A percentile compares a stretch with the other conserved stretches of the same genome.
phyloP scores from a whole-genome alignment of 1,139 yeast genomes.

The Scheffersomyces stambukii region DNA sequence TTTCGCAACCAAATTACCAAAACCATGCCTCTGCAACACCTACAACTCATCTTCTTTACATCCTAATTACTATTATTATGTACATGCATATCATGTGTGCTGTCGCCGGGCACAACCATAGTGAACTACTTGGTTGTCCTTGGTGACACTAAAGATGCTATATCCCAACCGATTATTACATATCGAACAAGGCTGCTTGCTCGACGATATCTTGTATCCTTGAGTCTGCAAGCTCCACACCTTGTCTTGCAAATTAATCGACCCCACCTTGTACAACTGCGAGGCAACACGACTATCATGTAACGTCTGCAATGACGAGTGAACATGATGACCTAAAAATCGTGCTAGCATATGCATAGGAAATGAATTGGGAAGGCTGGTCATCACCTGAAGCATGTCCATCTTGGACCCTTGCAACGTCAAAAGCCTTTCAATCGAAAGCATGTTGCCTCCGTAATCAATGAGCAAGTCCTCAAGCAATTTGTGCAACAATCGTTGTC shows the following conservation, averaged over 20 bases:
- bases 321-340: slow-evolving; percentile 47
- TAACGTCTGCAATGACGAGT: slow-evolving; percentile 23
- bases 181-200: slow-evolving; percentile 47
- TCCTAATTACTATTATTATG: slow-evolving; percentile 2
- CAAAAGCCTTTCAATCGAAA: slow-evolving; percentile 42
- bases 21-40: no score
- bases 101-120: slow-evolving; percentile 50
- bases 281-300: slow-evolving; percentile 25
- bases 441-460: slow-evolving; percentile 26
- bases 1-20: no score
- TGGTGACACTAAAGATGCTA: slow-evolving; percentile 54
- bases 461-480: slow-evolving; percentile 35
- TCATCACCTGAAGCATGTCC: slow-evolving; percentile 47
- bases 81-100: no score
- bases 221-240: slow-evolving; percentile 35
- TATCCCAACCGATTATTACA: slow-evolving; percentile 63
- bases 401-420: slow-evolving; percentile 50
- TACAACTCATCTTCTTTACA: not conserved
- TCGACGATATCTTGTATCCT: slow-evolving; percentile 31
- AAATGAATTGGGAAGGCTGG: slow-evolving; percentile 48
- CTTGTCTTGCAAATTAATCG: slow-evolving; percentile 28
- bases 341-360: slow-evolving; percentile 40
- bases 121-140: slow-evolving; percentile 56
- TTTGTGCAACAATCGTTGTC: slow-evolving; percentile 35
- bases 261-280: slow-evolving; percentile 36